These are phyloP conservation scores for Cladosporium phlei DNA, from an alignment of 2,329 filamentous ascomycete species.

Conservation along the genomic window DNA sequence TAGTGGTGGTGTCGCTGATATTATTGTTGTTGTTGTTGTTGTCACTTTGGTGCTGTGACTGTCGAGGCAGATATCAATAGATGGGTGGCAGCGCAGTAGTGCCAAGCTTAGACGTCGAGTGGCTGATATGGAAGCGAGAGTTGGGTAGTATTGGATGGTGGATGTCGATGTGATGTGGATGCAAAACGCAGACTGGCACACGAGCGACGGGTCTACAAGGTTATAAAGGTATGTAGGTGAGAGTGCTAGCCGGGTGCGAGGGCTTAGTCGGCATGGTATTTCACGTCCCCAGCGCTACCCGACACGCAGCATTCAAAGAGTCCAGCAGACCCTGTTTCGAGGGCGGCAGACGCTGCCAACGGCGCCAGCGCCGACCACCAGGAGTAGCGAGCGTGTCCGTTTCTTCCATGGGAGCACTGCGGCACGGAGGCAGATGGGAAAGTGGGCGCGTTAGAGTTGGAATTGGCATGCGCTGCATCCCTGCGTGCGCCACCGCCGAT, in stretches of 20 bases:
- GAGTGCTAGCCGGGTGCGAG: slow-evolving; percentile 3
- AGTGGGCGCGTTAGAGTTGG: slow-evolving; percentile 13
- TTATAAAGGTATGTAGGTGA: background rate
- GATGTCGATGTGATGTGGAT: too few species aligned
- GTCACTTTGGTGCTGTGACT: background rate
- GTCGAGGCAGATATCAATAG: background rate
- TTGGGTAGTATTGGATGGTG: too few species aligned
- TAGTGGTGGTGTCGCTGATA: background rate
- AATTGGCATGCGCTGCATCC: slow-evolving; percentile 13
- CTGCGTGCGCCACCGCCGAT: slow-evolving; percentile 12
- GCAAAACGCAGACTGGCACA: too few species aligned
- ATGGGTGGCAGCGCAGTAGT: background rate
- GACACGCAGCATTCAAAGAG: slow-evolving; percentile 1
- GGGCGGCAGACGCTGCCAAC: slow-evolving; percentile 1
- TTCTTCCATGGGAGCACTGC: slow-evolving; percentile 14
- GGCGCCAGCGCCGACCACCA: slow-evolving; percentile 11
- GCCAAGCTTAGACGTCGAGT: slow-evolving; percentile 5
- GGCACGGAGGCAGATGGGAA: slow-evolving; percentile 12
- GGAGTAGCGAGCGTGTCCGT: slow-evolving; percentile 8
- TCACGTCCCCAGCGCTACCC: slow-evolving; percentile 12
- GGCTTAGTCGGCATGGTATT: slow-evolving; percentile 8
- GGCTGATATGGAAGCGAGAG: too few species aligned
- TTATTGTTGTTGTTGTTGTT: background rate
- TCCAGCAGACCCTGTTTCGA: slow-evolving; percentile 14
- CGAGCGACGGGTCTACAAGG: background rate